Evolutionary conservation across 176 grass and related monocot species (phyloP), one percentile per base, ranked within the genome.

Genomic region (Raddia distichophylla): DNA sequence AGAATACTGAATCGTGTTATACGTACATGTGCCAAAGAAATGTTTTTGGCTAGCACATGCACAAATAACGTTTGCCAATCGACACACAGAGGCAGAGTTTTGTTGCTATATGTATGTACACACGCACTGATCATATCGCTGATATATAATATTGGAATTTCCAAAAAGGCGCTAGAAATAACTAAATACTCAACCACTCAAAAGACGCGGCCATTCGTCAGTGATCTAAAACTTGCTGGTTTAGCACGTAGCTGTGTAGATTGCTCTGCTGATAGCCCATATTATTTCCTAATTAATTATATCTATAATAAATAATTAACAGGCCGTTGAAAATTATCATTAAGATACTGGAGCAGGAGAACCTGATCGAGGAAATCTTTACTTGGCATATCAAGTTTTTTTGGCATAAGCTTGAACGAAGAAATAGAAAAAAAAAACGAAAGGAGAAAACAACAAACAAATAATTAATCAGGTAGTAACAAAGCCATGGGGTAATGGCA

Each of bases 161-260:
- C 37, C 37, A 40, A 40, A 40, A 40, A 40, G 37, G 0, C 37
- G 37, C 37, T 40, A 40, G 37, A 40, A 40, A 40, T 40, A 45
- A 40, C 37, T 37, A 9, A 45, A 59, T 19, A 59, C 18, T 34
- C 7, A 27, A 62, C 8, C 20, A 35, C 22, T 71, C 5, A 60
- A 73, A 73, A 73, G 63, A 52, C 13, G 80, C 68, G 56, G 68
- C 80, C 57, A 82, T 82, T 19, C 69, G 45, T 37, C 32, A 72
- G 6, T 62, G 68, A 45, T 60, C 42, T 43, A 27, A 17, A 42
- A 9, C 11, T 82, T 20, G 8, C n/a, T 22, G n/a, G 57, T 60
- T 60, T 60, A 9, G 57, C 27, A 27, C 27, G 27, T 37, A 34
- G 5, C 10, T 3, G 22, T 33, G 0, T 16, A 61, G 27, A 27